Base-by-base conservation (phyloP, 345 rosid genomes). In the Noccaea caerulescens region DNA sequence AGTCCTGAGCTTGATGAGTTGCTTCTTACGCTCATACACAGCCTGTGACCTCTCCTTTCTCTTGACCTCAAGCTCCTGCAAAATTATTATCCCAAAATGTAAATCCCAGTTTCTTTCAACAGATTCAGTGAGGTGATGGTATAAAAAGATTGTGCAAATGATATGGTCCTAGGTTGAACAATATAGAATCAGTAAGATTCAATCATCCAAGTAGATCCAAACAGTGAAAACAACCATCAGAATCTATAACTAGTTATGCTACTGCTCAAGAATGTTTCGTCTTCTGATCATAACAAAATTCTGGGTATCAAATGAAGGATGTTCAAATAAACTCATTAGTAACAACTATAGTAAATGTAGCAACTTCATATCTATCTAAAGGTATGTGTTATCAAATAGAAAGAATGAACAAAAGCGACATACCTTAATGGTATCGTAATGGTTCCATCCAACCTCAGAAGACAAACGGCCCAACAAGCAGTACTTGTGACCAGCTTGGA, bases 401-500 rank as follows among this genome's bases (percentile, higher is more conserved):
- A 27, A 27, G 30, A 27, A 27, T 27, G 30, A 27, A 27, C 4
- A 36, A 25, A 18, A 47, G 39, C 6, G 1, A 58, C 85, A 64
- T 37, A 92, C 96, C 88, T 70, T 92, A 72, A 92, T 89, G 60
- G 86, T 89, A 53, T 89, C 98, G 58, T 87, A 88, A 56, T 88
- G 85, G 80, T 92, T 92, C 96, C 96, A 92, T 27, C 96, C 91
- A 61, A 92, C 96, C 70, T 88, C 87, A 6, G 92, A 84, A 39
- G 98, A 88, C 2, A 92, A 76, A 44, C 76, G 78, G 3, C 96
- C 94, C 81, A 89, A 66, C 77, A 88, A 76, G 78, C 96, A 89
- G 77, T 86, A 87, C 56, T 87, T 89, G 78, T 89, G 98, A 8
- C 98, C 96, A 68, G 77, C 82, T 56, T 86, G 92, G 46, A 92